Percentiles rank a stretch among this genome's conserved stretches.
These are phyloP conservation scores for Flaveria robusta DNA, from an alignment of 129 eudicot genomes.

Conservation along the genomic window DNA sequence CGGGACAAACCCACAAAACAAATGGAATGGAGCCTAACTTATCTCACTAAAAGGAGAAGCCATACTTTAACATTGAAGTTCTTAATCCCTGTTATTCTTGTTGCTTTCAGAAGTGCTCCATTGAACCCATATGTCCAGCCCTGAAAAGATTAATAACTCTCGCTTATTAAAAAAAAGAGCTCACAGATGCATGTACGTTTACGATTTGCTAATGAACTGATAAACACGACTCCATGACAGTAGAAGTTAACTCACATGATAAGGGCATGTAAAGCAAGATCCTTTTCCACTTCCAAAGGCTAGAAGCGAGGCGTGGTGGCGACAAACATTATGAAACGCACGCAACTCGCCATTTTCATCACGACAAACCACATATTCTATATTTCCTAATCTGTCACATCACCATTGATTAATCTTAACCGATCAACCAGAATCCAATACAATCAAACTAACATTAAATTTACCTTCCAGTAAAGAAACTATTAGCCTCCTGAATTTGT, in stretches of 20 bases:
- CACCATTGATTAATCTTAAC: conserved; percentile 26
- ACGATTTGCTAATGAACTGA: not conserved
- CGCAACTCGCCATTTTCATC: conserved; percentile 64
- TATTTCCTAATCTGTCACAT: conserved; percentile 68
- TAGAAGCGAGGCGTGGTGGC: conserved; percentile 92
- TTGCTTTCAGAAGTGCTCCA: conserved; percentile 80
- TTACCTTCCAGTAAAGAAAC: conserved; percentile 93
- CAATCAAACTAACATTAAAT: not conserved
- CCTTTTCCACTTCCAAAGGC: conserved; percentile 78
- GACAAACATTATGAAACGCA: conserved; percentile 97
- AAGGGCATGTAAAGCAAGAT: conserved; percentile 92
- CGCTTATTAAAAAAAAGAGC: not conserved
- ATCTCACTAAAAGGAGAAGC: not conserved
- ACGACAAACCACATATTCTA: conserved; percentile 81
- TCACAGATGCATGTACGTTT: not conserved
- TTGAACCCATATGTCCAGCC: conserved; percentile 94
- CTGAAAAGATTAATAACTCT: conserved; percentile 39
- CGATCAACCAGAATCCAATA: conserved; percentile 1
- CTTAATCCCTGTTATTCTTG: conserved; percentile 76
- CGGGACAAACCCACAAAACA: not conserved
- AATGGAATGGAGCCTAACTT: not conserved
- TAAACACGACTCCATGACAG: not conserved
- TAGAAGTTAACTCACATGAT: conserved; percentile 74
- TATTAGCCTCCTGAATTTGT: conserved; percentile 65
- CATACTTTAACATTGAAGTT: conserved; percentile 75